phyloP scores from a whole-genome alignment of 23 red algal genomes.

The Porphyridium purpureum region DNA sequence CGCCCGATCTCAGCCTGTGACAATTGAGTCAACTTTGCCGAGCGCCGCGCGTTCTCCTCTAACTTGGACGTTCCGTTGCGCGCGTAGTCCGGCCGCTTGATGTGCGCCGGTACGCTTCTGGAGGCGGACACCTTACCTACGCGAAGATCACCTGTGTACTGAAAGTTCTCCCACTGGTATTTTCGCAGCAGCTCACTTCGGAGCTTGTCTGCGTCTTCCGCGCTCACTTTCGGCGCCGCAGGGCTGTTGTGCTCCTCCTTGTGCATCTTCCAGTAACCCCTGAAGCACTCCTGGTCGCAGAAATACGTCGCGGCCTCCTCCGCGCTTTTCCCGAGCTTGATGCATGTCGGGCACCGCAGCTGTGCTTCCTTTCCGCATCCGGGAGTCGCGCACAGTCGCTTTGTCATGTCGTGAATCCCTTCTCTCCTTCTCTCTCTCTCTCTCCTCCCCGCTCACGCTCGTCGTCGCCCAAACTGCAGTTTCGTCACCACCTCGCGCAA shows the following conservation, averaged over 20 bases:
- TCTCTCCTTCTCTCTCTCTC: no score
- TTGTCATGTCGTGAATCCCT: no score
- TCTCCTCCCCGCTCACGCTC: no score
- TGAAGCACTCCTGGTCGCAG: slow-evolving; percentile 68
- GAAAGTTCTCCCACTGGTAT: slow-evolving; percentile 13
- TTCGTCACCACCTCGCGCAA: no score
- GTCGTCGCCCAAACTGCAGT: no score
- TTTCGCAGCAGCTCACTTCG: slow-evolving; percentile 7
- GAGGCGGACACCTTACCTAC: slow-evolving; percentile 17
- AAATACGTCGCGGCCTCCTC: slow-evolving; percentile 28
- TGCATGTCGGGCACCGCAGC: slow-evolving; percentile 60
- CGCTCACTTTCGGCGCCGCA: background rate
- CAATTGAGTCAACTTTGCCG: slow-evolving; percentile 11
- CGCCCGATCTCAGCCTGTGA: slow-evolving; percentile 27
- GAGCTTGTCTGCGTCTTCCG: slow-evolving; percentile 5
- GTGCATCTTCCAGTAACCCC: slow-evolving; percentile 36
- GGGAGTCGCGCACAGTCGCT: background rate
- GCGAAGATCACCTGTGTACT: slow-evolving; percentile 56
- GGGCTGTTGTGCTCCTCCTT: slow-evolving; percentile 38
- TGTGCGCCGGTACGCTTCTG: slow-evolving; percentile 25
- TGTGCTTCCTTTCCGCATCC: background rate
- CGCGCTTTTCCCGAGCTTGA: slow-evolving; percentile 30
- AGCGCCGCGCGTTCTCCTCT: slow-evolving; percentile 22
- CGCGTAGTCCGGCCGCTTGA: slow-evolving; percentile 52
- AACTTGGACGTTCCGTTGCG: slow-evolving; percentile 16